Evolutionary conservation across 352 stramenopile genomes (phyloP).

Genomic region (Phytophthora ohioensis): DNA sequence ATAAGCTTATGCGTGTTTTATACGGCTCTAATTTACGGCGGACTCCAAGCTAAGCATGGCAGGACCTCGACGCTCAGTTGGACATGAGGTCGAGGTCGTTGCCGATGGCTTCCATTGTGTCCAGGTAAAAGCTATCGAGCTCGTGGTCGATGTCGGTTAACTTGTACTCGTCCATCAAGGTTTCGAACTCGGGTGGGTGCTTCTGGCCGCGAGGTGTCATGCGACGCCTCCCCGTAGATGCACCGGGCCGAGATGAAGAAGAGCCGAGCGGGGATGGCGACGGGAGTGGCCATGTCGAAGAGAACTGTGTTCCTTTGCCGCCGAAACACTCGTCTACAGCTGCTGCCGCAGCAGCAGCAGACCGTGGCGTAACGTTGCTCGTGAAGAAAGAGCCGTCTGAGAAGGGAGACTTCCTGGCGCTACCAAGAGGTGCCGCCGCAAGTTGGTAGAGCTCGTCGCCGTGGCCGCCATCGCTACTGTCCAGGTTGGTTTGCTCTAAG

Average conservation of each 20-base stretch:
- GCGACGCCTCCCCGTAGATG: constrained; percentile 8
- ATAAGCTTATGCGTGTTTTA: constrained; percentile 32
- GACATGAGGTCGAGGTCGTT: constrained; percentile 72
- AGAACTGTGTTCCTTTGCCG: constrained; percentile 39
- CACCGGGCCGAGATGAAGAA: constrained; percentile 15
- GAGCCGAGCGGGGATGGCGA: constrained; percentile 26
- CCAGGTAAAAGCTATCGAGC: constrained; percentile 84
- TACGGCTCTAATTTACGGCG: constrained; percentile 35
- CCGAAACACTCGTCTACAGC: constrained; percentile 68
- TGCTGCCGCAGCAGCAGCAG: constrained; percentile 40
- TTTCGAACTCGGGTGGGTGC: constrained; percentile 74
- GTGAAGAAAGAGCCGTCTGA: constrained; percentile 32
- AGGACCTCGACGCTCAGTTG: constrained; percentile 41
- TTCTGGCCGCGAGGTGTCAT: constrained; percentile 52
- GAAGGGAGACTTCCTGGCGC: constrained; percentile 32
- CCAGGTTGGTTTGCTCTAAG: constrained; percentile 72
- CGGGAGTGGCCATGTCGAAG: constrained; percentile 35
- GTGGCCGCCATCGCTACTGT: constrained; percentile 25
- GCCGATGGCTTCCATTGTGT: constrained; percentile 71
- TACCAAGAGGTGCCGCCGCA: constrained; percentile 23
- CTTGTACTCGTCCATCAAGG: constrained; percentile 79
- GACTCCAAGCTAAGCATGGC: constrained; percentile 14
- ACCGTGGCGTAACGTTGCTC: constrained; percentile 14
- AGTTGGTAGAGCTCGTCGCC: constrained; percentile 44
- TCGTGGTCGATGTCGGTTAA: constrained; percentile 86